phyloP scores from a whole-genome alignment of 1,284 basidiomycete genomes.

The Tylopilus orsonianus region DNA sequence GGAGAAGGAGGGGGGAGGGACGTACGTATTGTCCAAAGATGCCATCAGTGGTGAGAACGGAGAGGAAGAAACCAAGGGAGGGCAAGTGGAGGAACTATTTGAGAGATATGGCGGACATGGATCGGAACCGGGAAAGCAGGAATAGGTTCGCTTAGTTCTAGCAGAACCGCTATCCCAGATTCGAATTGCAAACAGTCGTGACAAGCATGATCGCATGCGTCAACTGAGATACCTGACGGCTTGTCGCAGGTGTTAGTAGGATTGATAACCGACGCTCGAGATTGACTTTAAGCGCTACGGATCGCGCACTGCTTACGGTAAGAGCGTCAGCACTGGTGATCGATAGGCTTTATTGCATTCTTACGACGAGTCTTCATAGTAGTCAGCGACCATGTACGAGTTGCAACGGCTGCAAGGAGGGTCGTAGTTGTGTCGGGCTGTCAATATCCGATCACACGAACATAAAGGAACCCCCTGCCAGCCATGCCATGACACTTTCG shows the following conservation, averaged over 20 bases:
- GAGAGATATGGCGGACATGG: background rate
- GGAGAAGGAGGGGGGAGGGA: background rate
- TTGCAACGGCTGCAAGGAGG: background rate
- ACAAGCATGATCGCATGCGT: background rate
- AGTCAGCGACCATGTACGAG: background rate
- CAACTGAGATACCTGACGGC: background rate
- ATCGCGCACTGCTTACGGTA: too few relatives aligned
- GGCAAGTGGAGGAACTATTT: conserved; percentile 1
- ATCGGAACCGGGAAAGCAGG: background rate
- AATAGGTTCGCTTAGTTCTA: too few relatives aligned
- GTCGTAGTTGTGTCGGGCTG: background rate
- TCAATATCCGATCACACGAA: background rate
- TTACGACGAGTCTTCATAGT: background rate
- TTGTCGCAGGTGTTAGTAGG: background rate
- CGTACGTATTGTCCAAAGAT: conserved; percentile 20
- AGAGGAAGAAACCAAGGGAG: background rate
- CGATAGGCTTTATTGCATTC: too few relatives aligned
- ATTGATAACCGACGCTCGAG: background rate
- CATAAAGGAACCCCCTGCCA: background rate
- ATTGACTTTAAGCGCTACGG: background rate
- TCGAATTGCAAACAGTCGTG: background rate
- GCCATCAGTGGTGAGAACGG: conserved; percentile 13
- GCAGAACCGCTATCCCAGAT: background rate
- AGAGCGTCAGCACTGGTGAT: too few relatives aligned
- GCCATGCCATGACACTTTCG: background rate